Percentiles rank a stretch among this genome's conserved stretches.
Conservation (phyloP, 495 filamentous ascomycete genomes). For the Corynascus novoguineensis region DNA sequence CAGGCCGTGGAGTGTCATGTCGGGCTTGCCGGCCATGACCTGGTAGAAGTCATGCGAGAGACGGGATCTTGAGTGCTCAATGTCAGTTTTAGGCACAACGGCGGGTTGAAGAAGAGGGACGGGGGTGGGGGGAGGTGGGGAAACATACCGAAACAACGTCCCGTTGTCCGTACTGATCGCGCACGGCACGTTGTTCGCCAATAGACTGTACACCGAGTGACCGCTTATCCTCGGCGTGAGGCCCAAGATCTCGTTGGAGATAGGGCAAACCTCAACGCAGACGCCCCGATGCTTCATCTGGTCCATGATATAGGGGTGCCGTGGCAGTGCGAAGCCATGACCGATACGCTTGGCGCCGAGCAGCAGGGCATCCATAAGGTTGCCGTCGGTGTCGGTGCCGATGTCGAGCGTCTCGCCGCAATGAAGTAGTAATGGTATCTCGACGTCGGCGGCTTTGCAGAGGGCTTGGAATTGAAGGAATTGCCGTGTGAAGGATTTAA, state of each 20-base stretch:
- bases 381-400: constrained; percentile 70
- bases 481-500: constrained; percentile 64
- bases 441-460: constrained; percentile 60
- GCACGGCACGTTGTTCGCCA: constrained; percentile 50
- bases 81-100: constrained; percentile 19
- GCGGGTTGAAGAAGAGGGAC: background rate
- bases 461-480: constrained; percentile 77
- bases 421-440: constrained; percentile 95
- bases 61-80: no score
- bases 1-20: constrained; percentile 49
- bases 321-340: constrained; percentile 83
- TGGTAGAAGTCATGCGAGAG: constrained; percentile 56
- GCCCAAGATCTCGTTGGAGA: constrained; percentile 74
- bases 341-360: constrained; percentile 82
- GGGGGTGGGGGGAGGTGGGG: background rate
- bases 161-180: constrained; percentile 52
- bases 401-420: constrained; percentile 84
- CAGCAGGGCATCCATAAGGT: constrained; percentile 81
- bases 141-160: constrained; percentile 42
- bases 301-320: constrained; percentile 77
- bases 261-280: constrained; percentile 82
- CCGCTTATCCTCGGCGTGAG: constrained; percentile 43
- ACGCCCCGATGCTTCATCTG: constrained; percentile 78
- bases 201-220: constrained; percentile 46
- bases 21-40: constrained; percentile 45